phyloP scores from a whole-genome alignment of 2,329 filamentous ascomycete species.

The Raffaelea deltoideospora region DNA sequence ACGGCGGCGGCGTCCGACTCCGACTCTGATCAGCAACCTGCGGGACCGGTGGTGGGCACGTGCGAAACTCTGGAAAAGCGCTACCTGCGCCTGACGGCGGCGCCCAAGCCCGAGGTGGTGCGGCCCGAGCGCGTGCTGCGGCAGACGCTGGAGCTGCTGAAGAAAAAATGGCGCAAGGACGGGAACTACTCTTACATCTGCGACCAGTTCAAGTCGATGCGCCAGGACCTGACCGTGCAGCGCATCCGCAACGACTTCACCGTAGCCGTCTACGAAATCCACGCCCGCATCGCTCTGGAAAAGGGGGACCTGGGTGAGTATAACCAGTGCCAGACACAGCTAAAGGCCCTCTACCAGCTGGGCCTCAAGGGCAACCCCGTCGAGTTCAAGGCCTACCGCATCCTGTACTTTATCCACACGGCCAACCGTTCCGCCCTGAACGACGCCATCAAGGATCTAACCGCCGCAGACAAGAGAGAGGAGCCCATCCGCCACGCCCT shows the following conservation, averaged over 20 bases:
- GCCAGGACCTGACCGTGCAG: slow-evolving; percentile 95
- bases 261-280: slow-evolving; percentile 90
- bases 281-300: slow-evolving; percentile 92
- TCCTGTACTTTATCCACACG: slow-evolving; percentile 98
- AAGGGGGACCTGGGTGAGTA: slow-evolving; percentile 99
- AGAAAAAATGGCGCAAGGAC: slow-evolving; percentile 88
- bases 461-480: slow-evolving; percentile 83
- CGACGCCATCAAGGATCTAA: slow-evolving; percentile 98
- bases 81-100: slow-evolving; percentile 84
- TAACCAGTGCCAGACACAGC: slow-evolving; percentile 99
- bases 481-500: slow-evolving; percentile 78
- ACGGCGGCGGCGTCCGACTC: no score
- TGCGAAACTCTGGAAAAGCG: slow-evolving; percentile 78
- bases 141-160: slow-evolving; percentile 74
- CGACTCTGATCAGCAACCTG: no score
- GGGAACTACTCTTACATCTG: slow-evolving; percentile 95
- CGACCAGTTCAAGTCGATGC: slow-evolving; percentile 97
- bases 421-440: slow-evolving; percentile 97
- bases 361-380: slow-evolving; percentile 77
- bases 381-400: slow-evolving; percentile 98
- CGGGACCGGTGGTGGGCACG: slow-evolving; percentile 70
- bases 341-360: slow-evolving; percentile 79
- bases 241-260: slow-evolving; percentile 95
- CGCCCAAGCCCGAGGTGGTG: slow-evolving; percentile 77
- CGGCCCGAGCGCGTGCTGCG: slow-evolving; percentile 68